A percentile compares a stretch with the other conserved stretches of the same genome.
These are phyloP conservation scores for Aspergillus sp. DNA, from an alignment of 2,329 filamentous ascomycete species.

Conservation along the genomic window DNA sequence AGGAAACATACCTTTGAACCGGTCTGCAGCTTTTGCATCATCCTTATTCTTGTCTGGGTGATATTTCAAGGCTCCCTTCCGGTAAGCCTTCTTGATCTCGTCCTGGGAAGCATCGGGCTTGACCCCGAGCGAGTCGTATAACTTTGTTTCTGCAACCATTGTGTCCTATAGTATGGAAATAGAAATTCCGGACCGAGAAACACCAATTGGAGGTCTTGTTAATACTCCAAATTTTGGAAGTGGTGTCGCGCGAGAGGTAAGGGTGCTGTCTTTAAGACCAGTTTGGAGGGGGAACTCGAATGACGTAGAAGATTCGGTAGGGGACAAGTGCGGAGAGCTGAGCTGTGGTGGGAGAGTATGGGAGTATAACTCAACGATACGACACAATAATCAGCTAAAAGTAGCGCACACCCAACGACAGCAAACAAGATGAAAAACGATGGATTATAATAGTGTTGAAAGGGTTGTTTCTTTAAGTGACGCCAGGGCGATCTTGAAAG, in stretches of 20 bases:
- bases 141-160: constrained; percentile 94
- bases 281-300: constrained; percentile 25
- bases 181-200: constrained; percentile 6
- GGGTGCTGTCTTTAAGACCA: neutral
- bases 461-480: constrained; percentile 9
- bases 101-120: constrained; percentile 81
- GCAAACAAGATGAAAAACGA: neutral
- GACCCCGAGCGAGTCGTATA: constrained; percentile 83
- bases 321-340: constrained; percentile 4
- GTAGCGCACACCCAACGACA: neutral
- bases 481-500: constrained; percentile 10
- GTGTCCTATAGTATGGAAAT: constrained; percentile 28
- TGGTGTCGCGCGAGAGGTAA: neutral
- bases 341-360: neutral
- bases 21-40: constrained; percentile 79
- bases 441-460: neutral
- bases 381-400: neutral
- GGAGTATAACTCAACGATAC: neutral
- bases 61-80: constrained; percentile 84
- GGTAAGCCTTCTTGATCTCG: constrained; percentile 89
- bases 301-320: constrained; percentile 35
- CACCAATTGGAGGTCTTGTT: neutral
- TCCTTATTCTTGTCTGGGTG: constrained; percentile 99
- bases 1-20: constrained; percentile 72
- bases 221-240: neutral